Conservation (phyloP, 306 rosid genomes). For the Vicia villosa region DNA sequence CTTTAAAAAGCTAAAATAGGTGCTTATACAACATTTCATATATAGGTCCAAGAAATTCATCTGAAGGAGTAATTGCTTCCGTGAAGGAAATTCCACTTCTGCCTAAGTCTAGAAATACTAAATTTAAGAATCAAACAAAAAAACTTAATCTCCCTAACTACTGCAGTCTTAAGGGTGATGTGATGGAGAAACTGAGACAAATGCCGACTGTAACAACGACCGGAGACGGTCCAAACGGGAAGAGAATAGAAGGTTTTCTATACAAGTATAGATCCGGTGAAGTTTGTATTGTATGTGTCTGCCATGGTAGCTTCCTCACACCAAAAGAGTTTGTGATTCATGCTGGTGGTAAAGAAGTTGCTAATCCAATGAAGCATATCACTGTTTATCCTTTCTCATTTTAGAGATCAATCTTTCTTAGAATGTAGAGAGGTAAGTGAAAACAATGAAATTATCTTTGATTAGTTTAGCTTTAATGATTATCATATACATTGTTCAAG, state of each 20-base stretch:
- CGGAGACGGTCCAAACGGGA: slow-evolving; percentile 67
- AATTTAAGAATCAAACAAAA: slow-evolving; percentile 35
- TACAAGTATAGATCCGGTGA: slow-evolving; percentile 55
- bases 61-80: slow-evolving; percentile 6
- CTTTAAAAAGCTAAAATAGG: neutral
- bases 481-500: neutral
- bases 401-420: slow-evolving; percentile 36
- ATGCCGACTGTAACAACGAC: slow-evolving; percentile 63
- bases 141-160: slow-evolving; percentile 40
- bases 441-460: slow-evolving; percentile 13
- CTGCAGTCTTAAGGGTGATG: slow-evolving; percentile 34
- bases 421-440: slow-evolving; percentile 3
- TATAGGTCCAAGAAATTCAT: slow-evolving; percentile 12
- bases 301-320: slow-evolving; percentile 69
- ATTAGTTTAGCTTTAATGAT: slow-evolving; percentile 14
- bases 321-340: slow-evolving; percentile 66
- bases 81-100: slow-evolving; percentile 11
- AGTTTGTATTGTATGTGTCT: slow-evolving; percentile 63
- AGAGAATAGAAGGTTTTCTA: slow-evolving; percentile 60
- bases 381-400: slow-evolving; percentile 40
- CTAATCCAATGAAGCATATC: slow-evolving; percentile 65
- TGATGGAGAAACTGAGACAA: slow-evolving; percentile 44
- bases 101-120: neutral
- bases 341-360: slow-evolving; percentile 61
- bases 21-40: neutral